These are phyloP conservation scores for Eucalyptus sp. DNA, from an alignment of 345 rosid genomes.

Conservation along the genomic window DNA sequence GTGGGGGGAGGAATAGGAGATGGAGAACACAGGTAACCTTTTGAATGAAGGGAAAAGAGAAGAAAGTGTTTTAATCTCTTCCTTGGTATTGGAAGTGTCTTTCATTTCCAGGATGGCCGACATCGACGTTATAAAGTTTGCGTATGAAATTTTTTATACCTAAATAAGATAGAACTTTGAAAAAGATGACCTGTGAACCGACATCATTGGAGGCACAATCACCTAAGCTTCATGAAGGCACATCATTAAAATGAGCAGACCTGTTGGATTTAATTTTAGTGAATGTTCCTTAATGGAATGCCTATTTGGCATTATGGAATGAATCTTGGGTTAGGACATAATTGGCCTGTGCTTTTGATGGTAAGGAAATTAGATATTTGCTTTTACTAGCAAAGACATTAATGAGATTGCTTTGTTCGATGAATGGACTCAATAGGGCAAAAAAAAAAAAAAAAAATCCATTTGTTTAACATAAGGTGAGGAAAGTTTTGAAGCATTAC, in stretches of 20 bases:
- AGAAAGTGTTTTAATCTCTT: background rate
- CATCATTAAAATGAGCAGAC: background rate
- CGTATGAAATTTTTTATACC: too few species aligned
- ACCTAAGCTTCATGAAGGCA: background rate
- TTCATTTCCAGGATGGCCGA: background rate
- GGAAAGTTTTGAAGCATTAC: background rate
- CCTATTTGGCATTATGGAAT: background rate
- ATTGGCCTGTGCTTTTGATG: background rate
- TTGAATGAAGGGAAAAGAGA: background rate
- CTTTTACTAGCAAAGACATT: background rate
- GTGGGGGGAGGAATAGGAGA: background rate
- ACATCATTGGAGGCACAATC: background rate
- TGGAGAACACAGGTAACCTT: background rate
- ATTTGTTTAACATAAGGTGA: background rate
- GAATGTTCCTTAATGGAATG: too few species aligned
- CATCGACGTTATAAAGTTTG: too few species aligned
- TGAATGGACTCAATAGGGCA: background rate
- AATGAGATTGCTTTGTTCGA: background rate
- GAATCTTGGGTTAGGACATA: background rate
- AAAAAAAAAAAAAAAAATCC: background rate
- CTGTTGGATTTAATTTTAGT: background rate
- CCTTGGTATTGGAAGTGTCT: background rate
- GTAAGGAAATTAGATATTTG: background rate
- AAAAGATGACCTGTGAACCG: background rate
- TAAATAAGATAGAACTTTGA: background rate